phyloP scores from a whole-genome alignment of 1,139 yeast genomes.

The Pichia sp. region DNA sequence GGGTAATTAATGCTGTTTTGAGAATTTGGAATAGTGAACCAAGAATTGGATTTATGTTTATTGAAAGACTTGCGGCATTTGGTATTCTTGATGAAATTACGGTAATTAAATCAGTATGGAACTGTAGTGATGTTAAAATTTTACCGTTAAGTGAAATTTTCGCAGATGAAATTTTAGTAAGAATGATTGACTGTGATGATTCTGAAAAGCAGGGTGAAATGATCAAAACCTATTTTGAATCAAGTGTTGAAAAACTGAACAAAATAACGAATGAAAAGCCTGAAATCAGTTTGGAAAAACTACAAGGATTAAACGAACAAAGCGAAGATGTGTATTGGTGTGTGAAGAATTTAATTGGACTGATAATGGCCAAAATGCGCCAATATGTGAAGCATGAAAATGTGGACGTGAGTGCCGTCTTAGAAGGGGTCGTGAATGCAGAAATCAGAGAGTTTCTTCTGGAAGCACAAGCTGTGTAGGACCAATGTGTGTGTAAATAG shows the following conservation, averaged over 20 bases:
- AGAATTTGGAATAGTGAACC: slow-evolving; percentile 80
- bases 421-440: slow-evolving; percentile 1
- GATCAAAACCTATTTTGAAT: background rate
- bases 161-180: slow-evolving; percentile 26
- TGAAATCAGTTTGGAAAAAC: slow-evolving; percentile 2
- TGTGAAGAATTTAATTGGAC: slow-evolving; percentile 8
- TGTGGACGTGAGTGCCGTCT: background rate
- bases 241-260: too few relatives aligned
- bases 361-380: slow-evolving; percentile 9
- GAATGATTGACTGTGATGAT: slow-evolving; percentile 24
- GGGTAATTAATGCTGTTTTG: slow-evolving; percentile 60
- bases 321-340: slow-evolving; percentile 14
- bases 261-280: too few relatives aligned
- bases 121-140: slow-evolving; percentile 30
- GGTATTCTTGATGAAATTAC: slow-evolving; percentile 30
- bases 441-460: background rate
- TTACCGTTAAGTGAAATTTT: slow-evolving; percentile 24
- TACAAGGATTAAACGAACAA: slow-evolving; percentile 6
- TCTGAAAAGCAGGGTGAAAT: slow-evolving; percentile 1
- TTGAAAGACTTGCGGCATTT: slow-evolving; percentile 44
- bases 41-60: slow-evolving; percentile 67
- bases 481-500: too few relatives aligned
- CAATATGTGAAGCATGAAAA: background rate
- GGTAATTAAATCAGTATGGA: slow-evolving; percentile 38
- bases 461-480: too few relatives aligned